Evolutionary conservation across 1,284 basidiomycete species (phyloP), one percentile per base, ranked within the genome.

Genomic region (Thelephora terrestris): DNA sequence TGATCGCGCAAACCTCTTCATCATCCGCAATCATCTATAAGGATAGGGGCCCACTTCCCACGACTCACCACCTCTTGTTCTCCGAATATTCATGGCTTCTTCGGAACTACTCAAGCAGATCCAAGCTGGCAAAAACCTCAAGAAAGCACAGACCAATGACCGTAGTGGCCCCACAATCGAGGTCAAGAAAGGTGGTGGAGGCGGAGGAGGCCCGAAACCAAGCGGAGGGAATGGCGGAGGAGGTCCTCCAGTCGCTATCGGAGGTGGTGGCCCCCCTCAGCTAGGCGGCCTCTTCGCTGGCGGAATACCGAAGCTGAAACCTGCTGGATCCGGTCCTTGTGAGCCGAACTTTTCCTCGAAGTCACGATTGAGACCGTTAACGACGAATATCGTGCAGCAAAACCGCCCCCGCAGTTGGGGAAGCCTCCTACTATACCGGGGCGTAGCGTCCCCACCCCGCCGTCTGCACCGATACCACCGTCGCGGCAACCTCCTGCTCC

Each of bases 221-320:
- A 49, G 57, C 9, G 52, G 47, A 4, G 54, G 51, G 10, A 50
- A 49, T 12, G 47, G 46, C 16, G 47, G 48, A 21, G 51, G 51
- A 5, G 48, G 48, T 16, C 29, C 29, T 9, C 29, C 29, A 12
- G 29, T 32, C 3, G 12, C 7, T 10, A 32, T 32, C 12, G 57
- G 51, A 5, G 67, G 68, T 32, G 67, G 61, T 27, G 83, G 81
- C 4, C 78, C 83, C 27, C 87, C 89, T 32, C 90, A 92, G 61
- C 69, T 94, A 12, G 92, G 81, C 24, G 85, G 81, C 4, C 64
- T 95, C 5, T 94, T 95, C 60, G 90, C 91, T 36, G 90, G 89
- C 20, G 91, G 92, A 1, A 84, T 95, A 71, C 92, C 92, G 2
- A 91, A 89, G 60, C 63, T 95, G 57, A 93, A 85, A 69, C 80